These are phyloP conservation scores for Aspergillus carlsbadensis DNA, from an alignment of 495 filamentous ascomycete genomes.

Conservation along the genomic window DNA sequence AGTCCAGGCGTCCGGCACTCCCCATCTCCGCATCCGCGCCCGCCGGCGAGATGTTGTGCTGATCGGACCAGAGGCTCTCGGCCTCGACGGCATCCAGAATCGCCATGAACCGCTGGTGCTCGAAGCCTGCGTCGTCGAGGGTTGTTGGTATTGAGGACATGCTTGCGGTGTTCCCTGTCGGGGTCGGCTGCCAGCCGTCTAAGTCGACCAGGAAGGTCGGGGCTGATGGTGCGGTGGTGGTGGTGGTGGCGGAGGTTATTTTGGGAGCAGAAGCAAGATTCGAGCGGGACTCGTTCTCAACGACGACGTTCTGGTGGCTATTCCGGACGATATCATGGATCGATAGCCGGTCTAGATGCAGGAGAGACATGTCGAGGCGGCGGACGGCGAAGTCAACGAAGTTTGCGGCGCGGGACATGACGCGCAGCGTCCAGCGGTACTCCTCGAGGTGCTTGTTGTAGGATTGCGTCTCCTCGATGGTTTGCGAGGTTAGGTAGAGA, in stretches of 20 bases:
- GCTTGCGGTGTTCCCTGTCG: too few species aligned
- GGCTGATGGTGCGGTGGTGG: too few species aligned
- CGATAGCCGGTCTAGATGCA: not conserved
- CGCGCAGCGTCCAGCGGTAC: conserved; percentile 5
- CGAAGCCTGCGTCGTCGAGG: not conserved
- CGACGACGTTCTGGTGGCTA: not conserved
- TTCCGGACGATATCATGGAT: conserved; percentile 7
- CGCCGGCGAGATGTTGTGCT: conserved; percentile 5
- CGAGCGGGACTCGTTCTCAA: not conserved
- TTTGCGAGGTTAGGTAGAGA: conserved; percentile 3
- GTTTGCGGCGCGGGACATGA: conserved; percentile 1
- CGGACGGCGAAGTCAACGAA: conserved; percentile 4
- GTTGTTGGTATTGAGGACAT: too few species aligned
- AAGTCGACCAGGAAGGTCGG: too few species aligned
- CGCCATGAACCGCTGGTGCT: conserved; percentile 3
- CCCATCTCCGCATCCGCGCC: not conserved
- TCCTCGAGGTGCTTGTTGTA: conserved; percentile 2
- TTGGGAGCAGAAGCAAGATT: too few species aligned
- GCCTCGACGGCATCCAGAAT: conserved; percentile 1
- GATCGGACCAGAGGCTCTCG: not conserved
- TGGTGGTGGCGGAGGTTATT: too few species aligned
- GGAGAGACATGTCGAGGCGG: conserved; percentile 6
- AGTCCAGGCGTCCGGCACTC: not conserved
- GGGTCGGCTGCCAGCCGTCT: too few species aligned
- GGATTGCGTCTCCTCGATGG: conserved; percentile 3